Evolutionary conservation across 345 rosid species (phyloP).

Genomic region (Gossypium raimondii): DNA sequence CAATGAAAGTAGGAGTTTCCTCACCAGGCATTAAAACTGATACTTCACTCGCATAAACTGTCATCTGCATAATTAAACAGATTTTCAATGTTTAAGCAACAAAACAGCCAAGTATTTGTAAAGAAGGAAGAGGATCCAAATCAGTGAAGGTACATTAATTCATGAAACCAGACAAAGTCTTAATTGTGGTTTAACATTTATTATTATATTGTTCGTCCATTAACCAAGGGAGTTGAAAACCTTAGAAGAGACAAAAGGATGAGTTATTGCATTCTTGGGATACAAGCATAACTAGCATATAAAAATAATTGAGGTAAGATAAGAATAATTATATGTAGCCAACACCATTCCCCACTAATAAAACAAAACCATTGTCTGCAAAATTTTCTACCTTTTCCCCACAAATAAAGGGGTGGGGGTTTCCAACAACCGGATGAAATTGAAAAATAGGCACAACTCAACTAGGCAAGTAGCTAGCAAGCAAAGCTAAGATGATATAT

Average conservation of each 20-base stretch:
- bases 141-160: not conserved
- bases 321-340: not conserved
- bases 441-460: not conserved
- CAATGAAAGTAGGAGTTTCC: slow-evolving; percentile 70
- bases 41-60: slow-evolving; percentile 67
- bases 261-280: slow-evolving; percentile 6
- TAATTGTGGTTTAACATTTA: not conserved
- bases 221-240: not conserved
- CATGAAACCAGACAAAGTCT: not conserved
- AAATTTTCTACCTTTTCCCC: not conserved
- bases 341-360: slow-evolving; percentile 16
- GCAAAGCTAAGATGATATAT: not conserved
- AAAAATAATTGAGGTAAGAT: slow-evolving; percentile 19
- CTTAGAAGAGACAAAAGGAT: slow-evolving; percentile 11
- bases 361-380: slow-evolving; percentile 14
- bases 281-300: not conserved
- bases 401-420: slow-evolving; percentile 5
- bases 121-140: not conserved
- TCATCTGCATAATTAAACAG: slow-evolving; percentile 48
- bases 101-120: not conserved
- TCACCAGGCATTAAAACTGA: slow-evolving; percentile 96
- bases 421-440: not conserved
- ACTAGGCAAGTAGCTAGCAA: not conserved
- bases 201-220: not conserved
- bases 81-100: not conserved